These are phyloP conservation scores for Ceriops tagal DNA, from an alignment of 345 rosid genomes.

Conservation along the genomic window DNA sequence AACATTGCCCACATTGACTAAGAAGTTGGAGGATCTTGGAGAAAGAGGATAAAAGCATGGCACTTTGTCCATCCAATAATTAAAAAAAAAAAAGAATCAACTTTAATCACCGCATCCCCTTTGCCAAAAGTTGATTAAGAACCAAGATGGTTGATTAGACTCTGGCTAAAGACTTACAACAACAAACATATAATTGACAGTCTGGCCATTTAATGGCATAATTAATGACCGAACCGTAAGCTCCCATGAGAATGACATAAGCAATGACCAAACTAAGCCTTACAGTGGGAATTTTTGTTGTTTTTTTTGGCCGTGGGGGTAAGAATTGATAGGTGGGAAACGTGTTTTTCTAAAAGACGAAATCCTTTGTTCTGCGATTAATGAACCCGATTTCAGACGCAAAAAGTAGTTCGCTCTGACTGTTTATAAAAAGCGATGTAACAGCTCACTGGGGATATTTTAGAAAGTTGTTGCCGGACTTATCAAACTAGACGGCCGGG, in stretches of 20 bases:
- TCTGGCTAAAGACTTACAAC: too few relatives aligned
- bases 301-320: neutral
- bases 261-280: neutral
- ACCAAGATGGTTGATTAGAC: neutral
- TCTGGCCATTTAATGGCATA: too few relatives aligned
- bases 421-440: neutral
- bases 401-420: neutral
- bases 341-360: neutral
- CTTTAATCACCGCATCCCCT: neutral
- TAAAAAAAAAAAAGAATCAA: too few relatives aligned
- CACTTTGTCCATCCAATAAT: neutral
- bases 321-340: neutral
- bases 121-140: neutral
- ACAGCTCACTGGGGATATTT: neutral
- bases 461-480: neutral
- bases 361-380: neutral
- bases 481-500: too few relatives aligned
- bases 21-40: neutral
- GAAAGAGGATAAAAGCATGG: neutral
- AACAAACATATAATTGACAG: too few relatives aligned
- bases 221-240: too few relatives aligned
- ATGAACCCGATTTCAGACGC: neutral
- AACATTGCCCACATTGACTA: conserved; percentile 1
- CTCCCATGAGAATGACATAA: neutral
- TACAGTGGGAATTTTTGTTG: neutral